Evolutionary conservation across 2,329 filamentous ascomycete genomes (phyloP).

Genomic region (Dryadomyces quercus-mongolicae): DNA sequence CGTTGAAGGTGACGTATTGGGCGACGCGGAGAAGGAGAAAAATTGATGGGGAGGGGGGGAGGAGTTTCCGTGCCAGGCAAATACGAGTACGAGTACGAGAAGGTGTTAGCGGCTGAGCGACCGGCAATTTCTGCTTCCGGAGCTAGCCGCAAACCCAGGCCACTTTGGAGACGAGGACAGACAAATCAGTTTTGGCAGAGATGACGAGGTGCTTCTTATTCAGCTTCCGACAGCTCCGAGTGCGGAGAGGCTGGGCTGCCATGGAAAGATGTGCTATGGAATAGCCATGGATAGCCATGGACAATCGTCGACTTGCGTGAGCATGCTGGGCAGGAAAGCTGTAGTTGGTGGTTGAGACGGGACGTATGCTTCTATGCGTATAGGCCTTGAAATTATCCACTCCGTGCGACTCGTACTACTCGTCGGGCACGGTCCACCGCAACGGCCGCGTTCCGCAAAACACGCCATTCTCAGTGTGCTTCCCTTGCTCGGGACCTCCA

Average conservation of each 20-base stretch:
- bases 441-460: background rate
- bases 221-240: background rate
- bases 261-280: background rate
- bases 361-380: background rate
- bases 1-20: conserved; percentile 34
- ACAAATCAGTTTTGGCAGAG: no score
- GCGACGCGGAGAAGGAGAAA: conserved; percentile 24
- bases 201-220: background rate
- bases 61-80: background rate
- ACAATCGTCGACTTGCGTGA: no score
- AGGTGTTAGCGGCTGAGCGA: background rate
- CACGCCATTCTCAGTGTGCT: conserved; percentile 8
- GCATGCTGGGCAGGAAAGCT: no score
- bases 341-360: no score
- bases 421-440: background rate
- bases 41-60: conserved; percentile 30
- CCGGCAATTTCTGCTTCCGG: background rate
- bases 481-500: conserved; percentile 3
- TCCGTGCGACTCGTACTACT: background rate
- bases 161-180: background rate
- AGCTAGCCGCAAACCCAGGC: background rate
- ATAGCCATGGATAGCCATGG: no score
- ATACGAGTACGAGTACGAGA: conserved; percentile 5
- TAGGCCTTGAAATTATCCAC: background rate
- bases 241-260: background rate